Conservation (phyloP, 257 asterid species). For the Leptodermis oblonga region DNA sequence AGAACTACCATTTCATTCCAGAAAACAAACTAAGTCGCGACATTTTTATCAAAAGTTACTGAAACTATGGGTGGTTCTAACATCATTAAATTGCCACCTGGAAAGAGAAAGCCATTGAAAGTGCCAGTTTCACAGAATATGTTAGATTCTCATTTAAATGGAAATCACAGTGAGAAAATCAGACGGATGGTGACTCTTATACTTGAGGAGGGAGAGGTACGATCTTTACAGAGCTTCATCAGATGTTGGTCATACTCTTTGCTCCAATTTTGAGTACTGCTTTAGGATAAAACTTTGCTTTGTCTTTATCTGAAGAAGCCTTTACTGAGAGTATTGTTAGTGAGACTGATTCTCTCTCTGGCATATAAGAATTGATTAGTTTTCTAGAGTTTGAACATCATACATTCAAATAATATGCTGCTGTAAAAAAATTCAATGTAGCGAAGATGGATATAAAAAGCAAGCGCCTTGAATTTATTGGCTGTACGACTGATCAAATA, state of each 20-base stretch:
- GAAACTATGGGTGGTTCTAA: constrained; percentile 44
- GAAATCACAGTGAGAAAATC: constrained; percentile 44
- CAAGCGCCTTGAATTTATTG: background rate
- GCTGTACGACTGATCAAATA: background rate
- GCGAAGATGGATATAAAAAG: background rate
- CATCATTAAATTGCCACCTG: constrained; percentile 75
- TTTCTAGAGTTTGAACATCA: background rate
- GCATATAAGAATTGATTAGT: background rate
- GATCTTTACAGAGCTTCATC: constrained; percentile 18
- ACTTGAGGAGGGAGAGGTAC: constrained; percentile 87
- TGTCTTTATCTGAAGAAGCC: background rate
- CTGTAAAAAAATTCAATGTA: background rate
- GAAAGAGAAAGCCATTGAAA: constrained; percentile 60
- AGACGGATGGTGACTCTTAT: constrained; percentile 62
- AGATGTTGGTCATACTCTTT: background rate
- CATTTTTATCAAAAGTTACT: constrained; percentile 63
- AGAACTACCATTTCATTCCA: constrained; percentile 63
- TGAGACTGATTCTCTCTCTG: background rate
- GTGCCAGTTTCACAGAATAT: constrained; percentile 80
- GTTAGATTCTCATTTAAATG: constrained; percentile 83
- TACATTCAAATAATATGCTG: background rate
- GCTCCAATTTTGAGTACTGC: too few relatives aligned
- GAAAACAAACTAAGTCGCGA: constrained; percentile 89
- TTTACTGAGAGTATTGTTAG: background rate
- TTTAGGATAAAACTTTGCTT: too few relatives aligned